Percentiles rank a stretch among this genome's conserved stretches.
Evolutionary conservation across 352 stramenopile genomes (phyloP).

Genomic region (Globisporangium perplexum): DNA sequence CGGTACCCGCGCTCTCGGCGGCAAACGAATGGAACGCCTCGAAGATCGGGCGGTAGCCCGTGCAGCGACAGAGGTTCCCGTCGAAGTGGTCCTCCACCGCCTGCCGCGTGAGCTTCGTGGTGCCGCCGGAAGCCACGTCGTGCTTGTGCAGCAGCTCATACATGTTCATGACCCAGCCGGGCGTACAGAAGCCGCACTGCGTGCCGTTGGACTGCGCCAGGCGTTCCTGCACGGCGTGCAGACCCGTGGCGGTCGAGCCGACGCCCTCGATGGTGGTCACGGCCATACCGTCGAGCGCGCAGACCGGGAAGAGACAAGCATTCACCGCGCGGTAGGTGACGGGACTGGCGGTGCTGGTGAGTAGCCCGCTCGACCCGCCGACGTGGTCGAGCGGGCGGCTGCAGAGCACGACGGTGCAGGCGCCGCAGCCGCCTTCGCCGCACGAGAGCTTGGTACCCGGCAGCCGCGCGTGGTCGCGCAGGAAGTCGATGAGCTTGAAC

Average conservation of each 20-base stretch:
- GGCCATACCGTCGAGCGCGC: constrained; percentile 71
- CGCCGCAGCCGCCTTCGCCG: constrained; percentile 94
- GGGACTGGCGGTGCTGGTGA: neutral
- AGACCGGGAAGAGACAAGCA: constrained; percentile 81
- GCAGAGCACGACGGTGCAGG: constrained; percentile 94
- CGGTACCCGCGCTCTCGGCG: neutral
- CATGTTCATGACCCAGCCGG: constrained; percentile 80
- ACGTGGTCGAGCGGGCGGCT: constrained; percentile 14
- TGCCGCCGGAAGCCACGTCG: constrained; percentile 23
- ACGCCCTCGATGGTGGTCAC: constrained; percentile 86
- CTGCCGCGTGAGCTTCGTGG: constrained; percentile 55
- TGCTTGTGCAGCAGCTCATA: constrained; percentile 74
- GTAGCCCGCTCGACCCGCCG: neutral
- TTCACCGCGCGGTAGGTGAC: constrained; percentile 72
- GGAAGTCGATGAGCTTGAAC: constrained; percentile 74
- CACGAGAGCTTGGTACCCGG: constrained; percentile 91
- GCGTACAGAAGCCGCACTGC: constrained; percentile 93
- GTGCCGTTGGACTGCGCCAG: constrained; percentile 91
- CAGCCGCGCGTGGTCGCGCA: constrained; percentile 63
- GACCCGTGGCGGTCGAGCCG: constrained; percentile 24
- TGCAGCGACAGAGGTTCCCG: constrained; percentile 95
- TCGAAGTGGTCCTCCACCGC: constrained; percentile 93
- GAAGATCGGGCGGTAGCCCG: constrained; percentile 76
- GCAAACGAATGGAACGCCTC: constrained; percentile 20
- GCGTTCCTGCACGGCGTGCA: constrained; percentile 81